Evolutionary conservation across 2,329 filamentous ascomycete species (phyloP).

Genomic region (Epichloe gansuensis): DNA sequence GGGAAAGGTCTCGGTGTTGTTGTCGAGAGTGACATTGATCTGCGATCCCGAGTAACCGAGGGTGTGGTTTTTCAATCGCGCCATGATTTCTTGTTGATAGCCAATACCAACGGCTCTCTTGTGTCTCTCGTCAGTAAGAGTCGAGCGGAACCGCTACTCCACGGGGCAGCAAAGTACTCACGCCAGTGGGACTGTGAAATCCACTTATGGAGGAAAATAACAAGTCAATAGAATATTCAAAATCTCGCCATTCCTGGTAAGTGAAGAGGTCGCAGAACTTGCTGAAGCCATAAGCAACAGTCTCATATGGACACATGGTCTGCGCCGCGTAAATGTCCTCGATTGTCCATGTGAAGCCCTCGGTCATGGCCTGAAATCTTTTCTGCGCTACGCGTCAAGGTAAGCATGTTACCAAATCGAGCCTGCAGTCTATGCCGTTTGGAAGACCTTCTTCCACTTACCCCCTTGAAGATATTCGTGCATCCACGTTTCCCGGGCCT

Average conservation of each 20-base stretch:
- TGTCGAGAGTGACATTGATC: conserved; percentile 59
- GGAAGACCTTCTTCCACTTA: conserved; percentile 11
- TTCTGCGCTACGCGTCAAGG: conserved; percentile 34
- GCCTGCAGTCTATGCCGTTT: too few species aligned
- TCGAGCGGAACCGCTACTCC: neutral
- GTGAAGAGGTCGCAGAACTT: conserved; percentile 64
- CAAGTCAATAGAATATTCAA: conserved; percentile 59
- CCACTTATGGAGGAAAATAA: conserved; percentile 47
- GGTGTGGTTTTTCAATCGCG: conserved; percentile 55
- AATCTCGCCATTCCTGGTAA: conserved; percentile 60
- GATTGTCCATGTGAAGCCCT: conserved; percentile 49
- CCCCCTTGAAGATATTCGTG: conserved; percentile 50
- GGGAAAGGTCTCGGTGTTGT: conserved; percentile 55
- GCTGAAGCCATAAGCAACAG: conserved; percentile 62
- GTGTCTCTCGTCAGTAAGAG: neutral
- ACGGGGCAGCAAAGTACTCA: conserved; percentile 18
- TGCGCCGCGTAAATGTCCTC: conserved; percentile 55
- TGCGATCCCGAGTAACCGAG: conserved; percentile 44
- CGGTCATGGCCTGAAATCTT: conserved; percentile 42
- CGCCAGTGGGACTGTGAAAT: conserved; percentile 51
- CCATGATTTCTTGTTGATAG: conserved; percentile 60
- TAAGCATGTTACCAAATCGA: neutral
- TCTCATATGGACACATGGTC: conserved; percentile 65
- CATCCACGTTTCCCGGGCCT: conserved; percentile 47
- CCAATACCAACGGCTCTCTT: conserved; percentile 59